Evolutionary conservation across 1,284 basidiomycete species (phyloP).

Genomic region (Microbotryum intermedium): DNA sequence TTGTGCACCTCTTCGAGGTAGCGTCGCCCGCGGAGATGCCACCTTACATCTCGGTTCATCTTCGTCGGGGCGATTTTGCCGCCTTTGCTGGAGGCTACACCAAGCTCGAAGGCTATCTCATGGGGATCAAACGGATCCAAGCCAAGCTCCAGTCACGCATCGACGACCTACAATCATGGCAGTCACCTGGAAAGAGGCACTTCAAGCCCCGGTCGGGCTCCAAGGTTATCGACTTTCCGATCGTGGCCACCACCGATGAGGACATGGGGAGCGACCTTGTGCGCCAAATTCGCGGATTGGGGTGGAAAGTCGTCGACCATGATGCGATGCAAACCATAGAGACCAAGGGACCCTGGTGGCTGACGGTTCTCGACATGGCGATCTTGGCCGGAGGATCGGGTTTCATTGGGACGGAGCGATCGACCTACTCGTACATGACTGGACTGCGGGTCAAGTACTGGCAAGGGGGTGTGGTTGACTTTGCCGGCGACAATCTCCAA

Average conservation of each 20-base stretch:
- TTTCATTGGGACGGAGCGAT: constrained; percentile 23
- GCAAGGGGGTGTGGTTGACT: background rate
- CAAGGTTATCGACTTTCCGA: constrained; percentile 5
- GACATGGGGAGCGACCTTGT: constrained; percentile 12
- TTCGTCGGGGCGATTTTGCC: constrained; percentile 27
- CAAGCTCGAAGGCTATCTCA: constrained; percentile 16
- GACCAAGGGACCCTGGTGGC: constrained; percentile 20
- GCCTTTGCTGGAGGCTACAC: constrained; percentile 22
- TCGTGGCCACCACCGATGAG: constrained; percentile 30
- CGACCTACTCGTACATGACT: constrained; percentile 23
- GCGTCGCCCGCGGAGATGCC: constrained; percentile 1
- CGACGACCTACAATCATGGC: constrained; percentile 10
- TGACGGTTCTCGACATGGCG: constrained; percentile 20
- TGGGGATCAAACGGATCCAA: constrained; percentile 7
- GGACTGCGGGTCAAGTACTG: constrained; percentile 30
- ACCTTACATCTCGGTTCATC: constrained; percentile 26
- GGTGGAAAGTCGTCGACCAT: constrained; percentile 28
- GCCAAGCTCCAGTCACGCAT: constrained; percentile 11
- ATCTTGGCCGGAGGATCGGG: constrained; percentile 16
- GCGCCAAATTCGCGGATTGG: constrained; percentile 9
- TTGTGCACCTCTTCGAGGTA: constrained; percentile 15
- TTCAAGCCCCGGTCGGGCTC: background rate
- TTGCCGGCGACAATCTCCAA: too few relatives aligned
- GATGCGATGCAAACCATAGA: constrained; percentile 14
- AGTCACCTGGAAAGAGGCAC: constrained; percentile 1